Evolutionary conservation across 768 basidiomycete species (phyloP), one percentile per base, ranked within the genome.

Genomic region (Phaffia australis): DNA sequence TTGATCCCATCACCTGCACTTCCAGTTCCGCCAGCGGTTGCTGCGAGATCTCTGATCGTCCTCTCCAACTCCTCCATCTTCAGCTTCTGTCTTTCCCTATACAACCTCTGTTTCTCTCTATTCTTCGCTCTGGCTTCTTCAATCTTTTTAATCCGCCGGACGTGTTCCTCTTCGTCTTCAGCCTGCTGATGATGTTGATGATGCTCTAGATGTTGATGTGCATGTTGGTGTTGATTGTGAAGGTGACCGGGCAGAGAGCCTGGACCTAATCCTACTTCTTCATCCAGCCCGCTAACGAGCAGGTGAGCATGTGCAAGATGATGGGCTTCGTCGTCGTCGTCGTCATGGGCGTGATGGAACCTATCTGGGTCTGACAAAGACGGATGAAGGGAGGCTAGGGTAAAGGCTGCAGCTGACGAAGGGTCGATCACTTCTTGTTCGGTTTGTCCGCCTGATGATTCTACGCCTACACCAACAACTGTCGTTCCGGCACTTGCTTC

Each of bases 301-400:
- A 32, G 50, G 29, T 66, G 65, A 14, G 57, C 23, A 42, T 60
- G 65, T 3, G 8, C 18, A 30, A 56, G 35, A 23, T 58, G 64
- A 23, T 42, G 35, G 11, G 35, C 11, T 11, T 42, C 35, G 35
- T 42, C 35, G 11, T 42, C 35, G 35, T 42, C 35, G 11, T 42
- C 35, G 11, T 42, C 35, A 42, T 42, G 35, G 6, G 35, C 11
- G 35, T 42, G 35, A 42, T 42, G 35, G 35, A 42, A 42, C 11
- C 35, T 42, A 42, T 42, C 35, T 42, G 35, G 35, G 11, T 42
- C 35, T 11, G 35, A 42, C 35, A 42, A 42, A 42, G 35, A 42
- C 11, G 35, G 35, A 42, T 42, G 35, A 42, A 42, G 35, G 35
- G 35, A 42, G 11, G 35, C 35, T 42, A 42, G 35, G 35, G 35